Percentiles rank a stretch among this genome's conserved stretches.
phyloP scores from a whole-genome alignment of 495 filamentous ascomycete genomes.

The Barbatosphaeria neglecta region DNA sequence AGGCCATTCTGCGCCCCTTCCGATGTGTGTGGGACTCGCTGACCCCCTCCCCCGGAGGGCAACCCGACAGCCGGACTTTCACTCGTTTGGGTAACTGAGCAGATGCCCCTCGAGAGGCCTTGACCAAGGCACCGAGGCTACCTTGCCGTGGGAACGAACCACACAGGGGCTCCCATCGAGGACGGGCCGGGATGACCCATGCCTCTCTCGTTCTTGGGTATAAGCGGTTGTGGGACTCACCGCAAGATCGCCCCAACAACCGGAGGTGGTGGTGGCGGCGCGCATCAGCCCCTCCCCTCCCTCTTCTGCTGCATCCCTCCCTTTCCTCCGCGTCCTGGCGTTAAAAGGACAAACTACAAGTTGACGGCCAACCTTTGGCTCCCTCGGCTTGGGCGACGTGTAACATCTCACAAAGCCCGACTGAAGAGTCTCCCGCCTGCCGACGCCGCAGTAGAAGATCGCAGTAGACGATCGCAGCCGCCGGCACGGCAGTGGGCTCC shows the following conservation, averaged over 20 bases:
- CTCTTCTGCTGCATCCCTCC: background rate
- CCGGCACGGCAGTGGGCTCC: too few species aligned
- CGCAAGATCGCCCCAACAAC: background rate
- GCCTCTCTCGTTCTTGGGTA: background rate
- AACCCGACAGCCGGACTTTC: background rate
- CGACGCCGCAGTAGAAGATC: too few species aligned
- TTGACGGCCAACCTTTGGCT: background rate
- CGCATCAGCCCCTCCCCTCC: background rate
- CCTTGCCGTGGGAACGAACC: background rate
- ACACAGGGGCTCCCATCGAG: background rate
- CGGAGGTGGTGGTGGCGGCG: background rate
- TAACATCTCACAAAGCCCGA: too few species aligned
- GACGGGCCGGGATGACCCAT: background rate
- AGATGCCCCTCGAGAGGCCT: background rate
- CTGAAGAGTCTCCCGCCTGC: too few species aligned
- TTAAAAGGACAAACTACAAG: background rate
- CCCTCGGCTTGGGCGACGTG: too few species aligned
- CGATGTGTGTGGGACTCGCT: too few species aligned
- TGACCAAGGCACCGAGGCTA: too few species aligned
- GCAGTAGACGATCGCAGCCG: too few species aligned
- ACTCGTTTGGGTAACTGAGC: slow-evolving; percentile 1
- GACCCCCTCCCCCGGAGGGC: background rate
- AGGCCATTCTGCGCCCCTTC: background rate
- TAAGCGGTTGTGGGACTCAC: background rate
- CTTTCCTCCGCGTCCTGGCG: background rate